Conservation (phyloP, 2,329 filamentous ascomycete genomes). For the Fusarium pseudograminearum region DNA sequence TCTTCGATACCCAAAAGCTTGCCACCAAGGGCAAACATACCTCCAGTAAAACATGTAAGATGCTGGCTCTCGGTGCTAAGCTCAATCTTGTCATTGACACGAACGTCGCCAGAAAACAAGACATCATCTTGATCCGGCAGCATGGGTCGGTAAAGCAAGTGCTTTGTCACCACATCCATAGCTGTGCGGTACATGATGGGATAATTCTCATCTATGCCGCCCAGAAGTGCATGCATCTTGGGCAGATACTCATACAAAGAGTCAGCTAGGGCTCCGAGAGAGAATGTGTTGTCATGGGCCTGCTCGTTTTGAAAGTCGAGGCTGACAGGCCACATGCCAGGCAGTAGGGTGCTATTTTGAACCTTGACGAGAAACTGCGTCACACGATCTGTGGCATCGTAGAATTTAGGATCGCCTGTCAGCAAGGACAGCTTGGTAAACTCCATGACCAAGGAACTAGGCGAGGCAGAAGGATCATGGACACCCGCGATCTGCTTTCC, state of each 20-base stretch:
- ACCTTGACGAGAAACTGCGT: constrained; percentile 75
- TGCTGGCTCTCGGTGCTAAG: constrained; percentile 60
- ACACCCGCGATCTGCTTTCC: constrained; percentile 62
- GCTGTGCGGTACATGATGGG: constrained; percentile 73
- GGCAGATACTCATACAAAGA: constrained; percentile 72
- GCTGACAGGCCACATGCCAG: constrained; percentile 80
- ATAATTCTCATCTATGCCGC: constrained; percentile 71
- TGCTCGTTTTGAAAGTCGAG: constrained; percentile 71
- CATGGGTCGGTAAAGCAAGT: constrained; percentile 79
- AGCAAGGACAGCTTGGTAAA: constrained; percentile 81
- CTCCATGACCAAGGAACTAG: constrained; percentile 78
- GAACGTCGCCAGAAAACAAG: constrained; percentile 56
- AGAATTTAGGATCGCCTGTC: constrained; percentile 78
- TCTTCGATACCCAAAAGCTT: constrained; percentile 65
- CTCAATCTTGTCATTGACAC: constrained; percentile 44
- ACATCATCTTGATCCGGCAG: constrained; percentile 71
- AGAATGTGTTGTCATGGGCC: constrained; percentile 59
- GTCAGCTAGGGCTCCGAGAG: constrained; percentile 66
- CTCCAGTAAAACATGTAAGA: constrained; percentile 75
- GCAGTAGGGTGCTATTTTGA: constrained; percentile 76
- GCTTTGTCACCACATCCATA: constrained; percentile 69
- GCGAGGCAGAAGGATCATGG: constrained; percentile 61
- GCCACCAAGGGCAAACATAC: constrained; percentile 74
- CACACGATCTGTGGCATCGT: constrained; percentile 80
- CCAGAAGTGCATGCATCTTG: constrained; percentile 74